Evolutionary conservation across 2,329 filamentous ascomycete genomes (phyloP), one percentile per base, ranked within the genome.

Genomic region (Escovopsis sp.): DNA sequence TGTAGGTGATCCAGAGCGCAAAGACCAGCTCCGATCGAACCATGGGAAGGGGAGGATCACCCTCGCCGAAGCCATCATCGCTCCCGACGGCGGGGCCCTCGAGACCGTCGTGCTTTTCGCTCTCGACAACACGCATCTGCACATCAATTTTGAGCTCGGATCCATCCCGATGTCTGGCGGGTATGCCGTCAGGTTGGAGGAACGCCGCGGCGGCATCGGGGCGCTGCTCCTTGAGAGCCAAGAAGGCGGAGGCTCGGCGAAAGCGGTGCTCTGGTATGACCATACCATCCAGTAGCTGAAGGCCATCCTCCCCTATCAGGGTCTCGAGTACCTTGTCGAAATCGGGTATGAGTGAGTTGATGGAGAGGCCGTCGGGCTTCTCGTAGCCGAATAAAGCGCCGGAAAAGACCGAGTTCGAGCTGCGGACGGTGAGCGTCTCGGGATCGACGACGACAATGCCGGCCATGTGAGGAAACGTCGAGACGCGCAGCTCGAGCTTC

Each of bases 201-300:
- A 96, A 94, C 29, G 81, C 76, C 2, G 78, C 72, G 1, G 79
- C 71, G 7, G 79, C 80, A 57, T 94, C 84, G 31, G 77, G 72
- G 31, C 77, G 82, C 19, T 83, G 85, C 52, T 94, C 83, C 37
- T 82, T 77, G 38, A 96, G 66, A 2, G 83, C 81, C 17, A 94
- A 68, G 35, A 94, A 71, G 4, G 86, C 85, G 39, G 85, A 74
- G 6, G 90, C 90, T 45, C 87, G 78, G 39, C 90, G 76, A 60
- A 98, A 96, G 50, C 84, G 92, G 52, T 94, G 87, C 55, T 98
- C 90, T 2, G 90, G 87, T 37, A 98, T 80, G 13, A 98, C 87
- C 48, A 94, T 87, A n/a, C 90, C 90, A 54, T 98, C 90, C 10
- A 81, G 70, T 18, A 96, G 65, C 35, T 77, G 69, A 34, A 94